phyloP scores from a whole-genome alignment of 345 rosid genomes.

The Syzygium aromaticum region DNA sequence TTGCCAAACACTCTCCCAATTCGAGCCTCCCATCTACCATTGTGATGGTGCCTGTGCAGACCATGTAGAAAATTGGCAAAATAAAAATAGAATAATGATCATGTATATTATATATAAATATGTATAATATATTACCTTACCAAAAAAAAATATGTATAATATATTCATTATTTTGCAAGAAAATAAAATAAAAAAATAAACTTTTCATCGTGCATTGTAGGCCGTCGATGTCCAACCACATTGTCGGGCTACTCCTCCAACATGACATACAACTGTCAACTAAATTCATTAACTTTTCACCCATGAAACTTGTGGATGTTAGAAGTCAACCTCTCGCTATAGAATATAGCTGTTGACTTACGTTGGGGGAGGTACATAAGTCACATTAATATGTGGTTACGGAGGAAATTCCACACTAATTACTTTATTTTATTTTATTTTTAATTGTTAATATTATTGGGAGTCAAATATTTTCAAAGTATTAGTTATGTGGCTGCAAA shows the following conservation, averaged over 20 bases:
- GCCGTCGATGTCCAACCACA: neutral
- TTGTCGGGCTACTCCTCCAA: neutral
- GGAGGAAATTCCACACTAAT: neutral
- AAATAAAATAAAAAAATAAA: neutral
- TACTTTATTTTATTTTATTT: neutral
- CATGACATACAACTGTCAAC: neutral
- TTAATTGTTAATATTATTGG: neutral
- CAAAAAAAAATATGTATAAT: too few relatives aligned
- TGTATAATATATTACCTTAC: neutral
- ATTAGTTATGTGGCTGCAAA: neutral
- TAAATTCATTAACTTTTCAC: neutral
- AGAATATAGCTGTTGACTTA: neutral
- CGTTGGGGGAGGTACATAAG: neutral
- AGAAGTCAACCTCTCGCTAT: neutral
- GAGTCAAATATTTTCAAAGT: neutral
- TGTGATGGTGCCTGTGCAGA: slow-evolving; percentile 56
- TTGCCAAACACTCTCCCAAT: slow-evolving; percentile 75
- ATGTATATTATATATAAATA: neutral
- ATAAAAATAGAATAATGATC: neutral
- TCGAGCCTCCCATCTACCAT: slow-evolving; percentile 81
- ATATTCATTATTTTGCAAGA: neutral
- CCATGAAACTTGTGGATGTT: neutral
- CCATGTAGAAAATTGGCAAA: neutral
- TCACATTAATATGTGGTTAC: neutral
- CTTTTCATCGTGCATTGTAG: neutral